Percentiles rank a stretch among this genome's conserved stretches.
Conservation (phyloP, 2,329 filamentous ascomycete species). For the Hyphodiscus sp. region DNA sequence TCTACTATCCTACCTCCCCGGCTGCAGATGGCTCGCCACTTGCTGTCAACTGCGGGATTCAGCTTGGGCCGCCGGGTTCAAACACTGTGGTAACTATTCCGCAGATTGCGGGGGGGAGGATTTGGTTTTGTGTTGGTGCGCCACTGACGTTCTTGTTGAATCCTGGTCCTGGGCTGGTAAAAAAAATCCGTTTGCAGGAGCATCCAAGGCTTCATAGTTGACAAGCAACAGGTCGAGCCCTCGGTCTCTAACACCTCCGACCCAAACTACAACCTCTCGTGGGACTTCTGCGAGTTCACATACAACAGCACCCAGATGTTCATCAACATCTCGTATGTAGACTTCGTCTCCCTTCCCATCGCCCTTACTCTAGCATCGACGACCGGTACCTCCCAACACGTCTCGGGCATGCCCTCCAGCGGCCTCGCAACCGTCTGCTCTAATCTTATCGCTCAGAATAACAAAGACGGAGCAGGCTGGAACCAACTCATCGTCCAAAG, state of each 20-base stretch:
- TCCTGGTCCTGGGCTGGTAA: constrained; percentile 54
- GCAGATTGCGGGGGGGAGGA: constrained; percentile 61
- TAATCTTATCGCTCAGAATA: constrained; percentile 48
- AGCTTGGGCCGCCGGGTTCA: constrained; percentile 53
- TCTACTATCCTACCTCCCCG: constrained; percentile 59
- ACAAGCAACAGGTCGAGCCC: constrained; percentile 48
- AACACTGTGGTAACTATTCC: constrained; percentile 59
- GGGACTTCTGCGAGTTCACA: constrained; percentile 66
- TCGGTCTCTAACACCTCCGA: constrained; percentile 61
- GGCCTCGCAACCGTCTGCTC: constrained; percentile 50
- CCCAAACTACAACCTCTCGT: constrained; percentile 53
- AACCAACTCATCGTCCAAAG: constrained; percentile 41
- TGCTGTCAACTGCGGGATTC: constrained; percentile 53
- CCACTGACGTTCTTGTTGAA: constrained; percentile 65
- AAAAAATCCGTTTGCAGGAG: neutral
- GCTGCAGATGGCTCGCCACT: constrained; percentile 43
- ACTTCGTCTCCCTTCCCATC: constrained; percentile 65
- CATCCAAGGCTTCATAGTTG: neutral
- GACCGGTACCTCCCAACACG: constrained; percentile 38
- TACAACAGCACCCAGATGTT: constrained; percentile 56
- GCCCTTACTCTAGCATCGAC: constrained; percentile 42
- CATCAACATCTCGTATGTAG: constrained; percentile 67
- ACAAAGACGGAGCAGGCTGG: constrained; percentile 53
- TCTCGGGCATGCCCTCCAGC: constrained; percentile 49
- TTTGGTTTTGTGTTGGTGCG: constrained; percentile 61